These are phyloP conservation scores for Leishmania tropica DNA, from an alignment of 208 protist genomes.

Conservation along the genomic window DNA sequence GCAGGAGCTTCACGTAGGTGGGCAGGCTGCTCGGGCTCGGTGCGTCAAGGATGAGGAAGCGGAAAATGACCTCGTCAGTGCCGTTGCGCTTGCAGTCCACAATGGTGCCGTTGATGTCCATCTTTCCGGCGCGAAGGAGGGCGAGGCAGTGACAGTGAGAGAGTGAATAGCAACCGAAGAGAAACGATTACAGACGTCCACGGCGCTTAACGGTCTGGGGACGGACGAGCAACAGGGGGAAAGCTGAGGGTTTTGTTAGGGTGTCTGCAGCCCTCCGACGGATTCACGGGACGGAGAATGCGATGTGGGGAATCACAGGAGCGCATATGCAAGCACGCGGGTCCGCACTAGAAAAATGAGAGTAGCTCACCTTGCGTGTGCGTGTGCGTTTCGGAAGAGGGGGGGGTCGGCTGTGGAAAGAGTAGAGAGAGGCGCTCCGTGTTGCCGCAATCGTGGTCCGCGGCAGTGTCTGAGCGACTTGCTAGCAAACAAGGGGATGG, in stretches of 20 bases:
- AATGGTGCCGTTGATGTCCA: constrained; percentile 86
- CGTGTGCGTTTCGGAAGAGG: neutral
- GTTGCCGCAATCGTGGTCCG: neutral
- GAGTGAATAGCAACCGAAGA: neutral
- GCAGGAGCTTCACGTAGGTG: constrained; percentile 87
- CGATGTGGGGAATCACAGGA: neutral
- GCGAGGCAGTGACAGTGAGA: neutral
- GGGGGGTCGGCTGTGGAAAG: neutral
- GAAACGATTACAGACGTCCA: neutral
- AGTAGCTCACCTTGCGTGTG: neutral
- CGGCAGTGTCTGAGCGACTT: neutral
- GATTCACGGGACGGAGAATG: neutral
- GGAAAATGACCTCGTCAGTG: constrained; percentile 46
- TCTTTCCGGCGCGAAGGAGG: constrained; percentile 9
- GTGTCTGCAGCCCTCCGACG: neutral
- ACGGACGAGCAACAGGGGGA: neutral
- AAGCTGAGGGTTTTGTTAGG: neutral
- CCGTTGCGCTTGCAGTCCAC: constrained; percentile 78
- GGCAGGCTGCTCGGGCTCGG: constrained; percentile 85
- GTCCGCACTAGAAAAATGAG: neutral
- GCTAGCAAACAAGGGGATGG: neutral
- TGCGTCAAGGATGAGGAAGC: constrained; percentile 89
- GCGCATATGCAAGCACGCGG: neutral
- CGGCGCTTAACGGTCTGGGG: no score
- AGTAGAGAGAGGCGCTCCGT: neutral